Evolutionary conservation across 768 basidiomycete species (phyloP), one percentile per base, ranked within the genome.

Genomic region (Boletus tylopilopsis): DNA sequence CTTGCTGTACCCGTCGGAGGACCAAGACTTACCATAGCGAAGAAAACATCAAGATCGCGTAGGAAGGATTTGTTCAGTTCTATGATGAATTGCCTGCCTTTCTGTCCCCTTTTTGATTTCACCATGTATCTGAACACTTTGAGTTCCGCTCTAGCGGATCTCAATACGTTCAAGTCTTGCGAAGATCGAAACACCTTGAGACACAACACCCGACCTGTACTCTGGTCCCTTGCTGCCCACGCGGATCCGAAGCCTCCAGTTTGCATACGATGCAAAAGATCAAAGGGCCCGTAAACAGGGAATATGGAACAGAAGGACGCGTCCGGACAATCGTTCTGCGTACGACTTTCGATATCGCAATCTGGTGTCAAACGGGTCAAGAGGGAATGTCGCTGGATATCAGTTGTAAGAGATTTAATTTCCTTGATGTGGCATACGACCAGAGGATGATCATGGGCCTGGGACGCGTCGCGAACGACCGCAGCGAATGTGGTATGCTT

Each of bases 21-120:
- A 4, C 9, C 10, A 19, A 9, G n/a, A 56, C 69, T 51, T 49
- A 71, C 74, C 73, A 76, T 75, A 5, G 63, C 68, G 15, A 76
- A 73, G 51, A 63, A 69, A 29, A 74, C 41, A 0, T 43, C 41
- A 19, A 43, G 23, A 3, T 42, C 48, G 18, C 71, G 66, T 42
- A 69, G 68, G 32, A 76, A 60, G 0, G 67, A 64, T 16, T 67
- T 71, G 40, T 70, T 69, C 41, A 74, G 39, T 35, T 68, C 58
- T 56, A 76, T 76, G 22, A 76, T 58, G 47, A 72, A 76, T 1
- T 54, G 59, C 6, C 51, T 58, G 24, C 69, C 72, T 13, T 50
- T 57, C 29, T 49, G 41, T 33, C 42, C 47, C 16, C 6, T 50
- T 33, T 29, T 55, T 38, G 44, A 60, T 53, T 47, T 58, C 22